Percentiles rank a stretch among this genome's conserved stretches.
phyloP scores from a whole-genome alignment of 106 monocot genomes.

The Dactylorhiza incarnata region DNA sequence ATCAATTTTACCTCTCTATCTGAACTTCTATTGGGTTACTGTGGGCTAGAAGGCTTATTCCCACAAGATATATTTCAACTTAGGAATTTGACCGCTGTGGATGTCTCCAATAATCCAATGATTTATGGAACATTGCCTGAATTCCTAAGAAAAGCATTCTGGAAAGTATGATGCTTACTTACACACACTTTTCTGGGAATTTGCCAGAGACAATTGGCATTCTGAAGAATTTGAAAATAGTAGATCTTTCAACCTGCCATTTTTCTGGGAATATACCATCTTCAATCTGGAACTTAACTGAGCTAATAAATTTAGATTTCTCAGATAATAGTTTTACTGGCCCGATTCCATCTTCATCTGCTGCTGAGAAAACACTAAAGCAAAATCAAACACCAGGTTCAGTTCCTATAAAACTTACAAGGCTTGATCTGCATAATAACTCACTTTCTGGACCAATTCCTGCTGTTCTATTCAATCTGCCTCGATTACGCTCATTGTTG shows the following conservation, averaged over 20 bases:
- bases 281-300: slow-evolving; percentile 27
- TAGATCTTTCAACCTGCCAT: slow-evolving; percentile 25
- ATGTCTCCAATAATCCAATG: slow-evolving; percentile 39
- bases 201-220: slow-evolving; percentile 22
- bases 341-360: slow-evolving; percentile 17
- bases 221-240: slow-evolving; percentile 30
- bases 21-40: slow-evolving; percentile 17
- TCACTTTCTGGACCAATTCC: slow-evolving; percentile 38
- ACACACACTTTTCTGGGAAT: slow-evolving; percentile 37
- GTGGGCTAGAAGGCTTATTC: slow-evolving; percentile 35
- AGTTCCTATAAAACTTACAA: slow-evolving; percentile 20
- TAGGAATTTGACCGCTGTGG: slow-evolving; percentile 22
- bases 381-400: slow-evolving; percentile 26
- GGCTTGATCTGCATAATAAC: slow-evolving; percentile 41
- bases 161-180: slow-evolving; percentile 25
- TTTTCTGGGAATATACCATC: slow-evolving; percentile 47
- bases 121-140: slow-evolving; percentile 39
- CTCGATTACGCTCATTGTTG: slow-evolving; percentile 25
- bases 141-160: slow-evolving; percentile 16
- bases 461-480: slow-evolving; percentile 34
- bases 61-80: slow-evolving; percentile 33
- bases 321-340: slow-evolving; percentile 53
- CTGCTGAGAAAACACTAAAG: neutral
- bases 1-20: slow-evolving; percentile 26
- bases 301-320: slow-evolving; percentile 47